A percentile compares a stretch with the other conserved stretches of the same genome.
phyloP scores from a whole-genome alignment of 169 alveolate species.

The Plasmodium falciparum region DNA sequence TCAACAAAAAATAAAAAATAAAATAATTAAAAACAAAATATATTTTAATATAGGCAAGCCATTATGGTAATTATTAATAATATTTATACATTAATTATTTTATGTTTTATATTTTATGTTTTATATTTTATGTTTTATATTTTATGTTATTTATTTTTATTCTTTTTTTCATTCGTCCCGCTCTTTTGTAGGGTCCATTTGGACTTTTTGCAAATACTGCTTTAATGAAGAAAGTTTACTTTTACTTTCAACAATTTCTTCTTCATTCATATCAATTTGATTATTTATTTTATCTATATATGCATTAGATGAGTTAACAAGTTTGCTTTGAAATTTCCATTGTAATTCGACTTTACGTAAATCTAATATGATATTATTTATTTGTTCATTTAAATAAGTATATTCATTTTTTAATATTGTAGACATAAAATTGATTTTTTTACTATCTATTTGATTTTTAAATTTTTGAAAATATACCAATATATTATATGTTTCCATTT shows the following conservation, averaged over 20 bases:
- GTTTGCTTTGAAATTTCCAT: conserved; percentile 71
- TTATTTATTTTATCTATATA: conserved; percentile 67
- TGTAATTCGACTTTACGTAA: conserved; percentile 67
- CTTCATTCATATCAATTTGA: conserved; percentile 43
- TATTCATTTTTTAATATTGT: conserved; percentile 8
- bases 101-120: background rate
- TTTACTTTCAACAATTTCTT: conserved; percentile 44
- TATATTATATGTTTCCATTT: conserved; percentile 51
- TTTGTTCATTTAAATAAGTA: conserved; percentile 31
- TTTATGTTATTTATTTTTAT: background rate
- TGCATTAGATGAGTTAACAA: conserved; percentile 23
- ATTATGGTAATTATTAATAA: no score
- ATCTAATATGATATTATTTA: conserved; percentile 18
- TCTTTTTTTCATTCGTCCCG: conserved; percentile 8
- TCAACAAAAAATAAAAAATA: no score
- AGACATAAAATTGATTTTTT: conserved; percentile 6
- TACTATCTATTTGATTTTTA: conserved; percentile 13
- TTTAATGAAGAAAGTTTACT: conserved; percentile 32
- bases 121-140: background rate
- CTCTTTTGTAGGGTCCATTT: conserved; percentile 4
- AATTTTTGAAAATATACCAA: conserved; percentile 44
- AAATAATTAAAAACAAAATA: background rate
- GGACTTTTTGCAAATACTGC: conserved; percentile 39
- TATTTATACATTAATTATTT: no score
- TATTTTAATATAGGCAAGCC: no score